These are phyloP conservation scores for Phytophthora podocarpi DNA, from an alignment of 352 stramenopile species.

Conservation along the genomic window DNA sequence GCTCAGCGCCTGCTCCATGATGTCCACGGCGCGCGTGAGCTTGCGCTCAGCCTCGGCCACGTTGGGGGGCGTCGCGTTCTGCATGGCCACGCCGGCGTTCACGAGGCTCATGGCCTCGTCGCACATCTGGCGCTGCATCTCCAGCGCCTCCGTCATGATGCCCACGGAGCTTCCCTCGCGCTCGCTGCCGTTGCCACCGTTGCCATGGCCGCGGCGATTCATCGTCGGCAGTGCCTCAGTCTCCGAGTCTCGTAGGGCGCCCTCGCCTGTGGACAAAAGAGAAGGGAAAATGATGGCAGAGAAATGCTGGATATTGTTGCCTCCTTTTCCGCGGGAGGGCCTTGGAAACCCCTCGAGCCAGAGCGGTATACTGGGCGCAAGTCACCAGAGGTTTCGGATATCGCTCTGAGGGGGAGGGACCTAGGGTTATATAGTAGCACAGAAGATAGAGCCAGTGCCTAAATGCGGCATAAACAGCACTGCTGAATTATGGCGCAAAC, in stretches of 20 bases:
- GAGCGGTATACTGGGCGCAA: conserved; percentile 21
- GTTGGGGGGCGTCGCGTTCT: conserved; percentile 67
- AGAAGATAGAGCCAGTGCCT: conserved; percentile 21
- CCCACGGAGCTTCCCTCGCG: conserved; percentile 37
- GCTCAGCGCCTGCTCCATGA: conserved; percentile 76
- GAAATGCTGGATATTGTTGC: conserved; percentile 21
- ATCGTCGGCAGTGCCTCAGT: conserved; percentile 16
- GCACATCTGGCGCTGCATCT: conserved; percentile 63
- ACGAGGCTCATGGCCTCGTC: conserved; percentile 79
- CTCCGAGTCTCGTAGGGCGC: neutral
- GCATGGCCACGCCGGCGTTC: conserved; percentile 73
- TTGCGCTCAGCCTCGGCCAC: conserved; percentile 60
- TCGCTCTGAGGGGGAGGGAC: neutral
- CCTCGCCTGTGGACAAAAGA: conserved; percentile 15
- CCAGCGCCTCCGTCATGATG: conserved; percentile 41
- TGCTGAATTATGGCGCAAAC: no score
- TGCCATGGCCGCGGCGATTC: conserved; percentile 30
- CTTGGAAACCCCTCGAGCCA: conserved; percentile 24
- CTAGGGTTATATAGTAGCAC: conserved; percentile 10
- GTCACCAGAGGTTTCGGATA: conserved; percentile 23
- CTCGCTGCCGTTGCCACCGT: conserved; percentile 27
- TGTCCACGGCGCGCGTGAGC: conserved; percentile 63
- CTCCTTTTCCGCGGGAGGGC: conserved; percentile 19
- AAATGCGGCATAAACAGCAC: no score
- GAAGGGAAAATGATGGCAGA: conserved; percentile 25